Conservation (phyloP, 179 eudicot genomes). For the Carnegiea gigantea region DNA sequence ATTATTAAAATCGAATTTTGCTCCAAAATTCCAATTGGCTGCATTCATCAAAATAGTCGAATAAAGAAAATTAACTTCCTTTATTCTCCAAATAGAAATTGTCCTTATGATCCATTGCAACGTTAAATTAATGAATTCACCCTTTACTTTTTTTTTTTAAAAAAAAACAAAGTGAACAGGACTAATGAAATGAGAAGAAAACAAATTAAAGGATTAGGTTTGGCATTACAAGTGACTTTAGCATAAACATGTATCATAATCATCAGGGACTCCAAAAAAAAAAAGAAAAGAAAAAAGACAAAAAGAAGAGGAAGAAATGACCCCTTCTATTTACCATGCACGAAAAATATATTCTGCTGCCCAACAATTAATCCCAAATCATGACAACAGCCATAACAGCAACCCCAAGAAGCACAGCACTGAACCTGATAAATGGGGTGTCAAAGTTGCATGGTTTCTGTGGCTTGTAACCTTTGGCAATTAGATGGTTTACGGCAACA, state of each 20-base stretch:
- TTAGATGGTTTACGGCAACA: constrained; percentile 78
- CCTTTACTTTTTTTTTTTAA: too few species aligned
- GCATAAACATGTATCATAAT: background rate
- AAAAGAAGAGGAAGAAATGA: background rate
- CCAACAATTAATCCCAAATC: constrained; percentile 53
- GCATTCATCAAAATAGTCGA: too few species aligned
- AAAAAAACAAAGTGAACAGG: too few species aligned
- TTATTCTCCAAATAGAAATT: too few species aligned
- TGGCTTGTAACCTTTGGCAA: constrained; percentile 74
- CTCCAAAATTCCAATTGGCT: too few species aligned
- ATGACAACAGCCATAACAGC: constrained; percentile 64
- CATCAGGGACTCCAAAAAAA: too few species aligned
- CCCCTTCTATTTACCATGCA: background rate
- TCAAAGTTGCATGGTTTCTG: constrained; percentile 43
- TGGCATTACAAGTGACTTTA: background rate
- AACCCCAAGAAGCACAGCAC: constrained; percentile 62
- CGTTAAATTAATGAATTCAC: too few species aligned
- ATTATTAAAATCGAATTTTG: too few species aligned
- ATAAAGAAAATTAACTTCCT: too few species aligned
- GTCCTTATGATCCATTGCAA: too few species aligned
- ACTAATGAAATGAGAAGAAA: too few species aligned
- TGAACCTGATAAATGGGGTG: constrained; percentile 60
- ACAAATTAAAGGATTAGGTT: too few species aligned
- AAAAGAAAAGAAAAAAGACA: background rate
- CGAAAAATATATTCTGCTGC: background rate